These are phyloP conservation scores for Penicillium bialowiezense DNA, from an alignment of 495 filamentous ascomycete species.

Conservation along the genomic window DNA sequence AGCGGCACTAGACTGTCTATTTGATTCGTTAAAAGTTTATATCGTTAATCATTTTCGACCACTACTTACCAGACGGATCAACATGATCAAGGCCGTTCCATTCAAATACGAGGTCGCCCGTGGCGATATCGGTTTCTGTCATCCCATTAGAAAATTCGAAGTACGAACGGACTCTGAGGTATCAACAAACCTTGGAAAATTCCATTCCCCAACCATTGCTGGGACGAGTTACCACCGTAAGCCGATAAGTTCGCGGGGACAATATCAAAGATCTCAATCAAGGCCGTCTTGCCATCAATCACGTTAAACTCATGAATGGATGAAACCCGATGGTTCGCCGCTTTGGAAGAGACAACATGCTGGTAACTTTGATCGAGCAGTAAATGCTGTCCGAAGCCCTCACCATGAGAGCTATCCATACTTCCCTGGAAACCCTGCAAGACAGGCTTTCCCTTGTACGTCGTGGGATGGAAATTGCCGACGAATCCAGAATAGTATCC, in stretches of 20 bases:
- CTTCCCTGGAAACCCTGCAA: constrained; percentile 49
- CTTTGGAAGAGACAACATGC: constrained; percentile 39
- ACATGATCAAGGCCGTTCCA: constrained; percentile 33
- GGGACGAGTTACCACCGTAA: constrained; percentile 25
- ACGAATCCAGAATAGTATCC: constrained; percentile 46
- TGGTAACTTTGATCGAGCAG: constrained; percentile 48
- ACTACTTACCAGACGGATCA: constrained; percentile 15
- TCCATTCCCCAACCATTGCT: constrained; percentile 33
- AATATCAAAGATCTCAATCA: constrained; percentile 31
- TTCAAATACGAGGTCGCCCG: constrained; percentile 33
- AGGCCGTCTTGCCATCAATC: constrained; percentile 26
- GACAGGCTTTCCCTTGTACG: constrained; percentile 40
- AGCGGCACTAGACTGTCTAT: background rate
- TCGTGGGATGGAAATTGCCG: constrained; percentile 32
- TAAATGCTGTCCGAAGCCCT: constrained; percentile 42
- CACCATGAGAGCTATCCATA: constrained; percentile 43
- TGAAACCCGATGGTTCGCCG: constrained; percentile 41
- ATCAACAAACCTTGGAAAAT: constrained; percentile 28
- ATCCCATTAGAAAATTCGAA: background rate
- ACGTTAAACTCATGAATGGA: constrained; percentile 51
- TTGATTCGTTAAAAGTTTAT: background rate
- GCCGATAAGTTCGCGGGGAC: constrained; percentile 18
- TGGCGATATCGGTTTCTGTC: constrained; percentile 30
- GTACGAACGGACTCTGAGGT: background rate
- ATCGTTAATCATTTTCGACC: too few species aligned